These are phyloP conservation scores for Endocalyx cinctus DNA, from an alignment of 2,329 filamentous ascomycete species.

Conservation along the genomic window DNA sequence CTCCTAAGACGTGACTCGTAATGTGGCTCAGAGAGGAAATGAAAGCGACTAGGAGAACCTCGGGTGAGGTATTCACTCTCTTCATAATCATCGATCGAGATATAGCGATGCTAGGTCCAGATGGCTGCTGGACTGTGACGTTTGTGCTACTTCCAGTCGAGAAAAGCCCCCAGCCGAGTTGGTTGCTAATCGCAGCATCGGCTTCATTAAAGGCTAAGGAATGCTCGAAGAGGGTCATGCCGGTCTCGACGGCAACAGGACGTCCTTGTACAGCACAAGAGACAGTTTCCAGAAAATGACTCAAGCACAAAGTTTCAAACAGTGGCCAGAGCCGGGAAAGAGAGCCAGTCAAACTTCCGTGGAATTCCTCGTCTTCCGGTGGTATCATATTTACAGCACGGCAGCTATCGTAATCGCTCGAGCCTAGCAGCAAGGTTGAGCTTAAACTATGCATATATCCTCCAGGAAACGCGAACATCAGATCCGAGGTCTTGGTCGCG, in stretches of 20 bases:
- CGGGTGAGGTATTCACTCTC: conserved; percentile 81
- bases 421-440: conserved; percentile 66
- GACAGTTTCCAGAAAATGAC: conserved; percentile 85
- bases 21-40: conserved; percentile 88
- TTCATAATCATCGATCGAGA: conserved; percentile 66
- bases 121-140: conserved; percentile 38
- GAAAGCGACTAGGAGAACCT: conserved; percentile 80
- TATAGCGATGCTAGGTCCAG: conserved; percentile 41
- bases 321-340: conserved; percentile 72
- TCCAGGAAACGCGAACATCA: conserved; percentile 68
- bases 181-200: conserved; percentile 78
- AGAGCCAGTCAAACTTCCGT: conserved; percentile 65
- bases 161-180: conserved; percentile 68
- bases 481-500: conserved; percentile 56
- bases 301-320: conserved; percentile 65
- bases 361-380: conserved; percentile 42
- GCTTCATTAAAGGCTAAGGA: conserved; percentile 94
- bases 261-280: conserved; percentile 84
- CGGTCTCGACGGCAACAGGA: conserved; percentile 75
- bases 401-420: conserved; percentile 72
- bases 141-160: conserved; percentile 38
- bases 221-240: conserved; percentile 95
- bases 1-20: conserved; percentile 75
- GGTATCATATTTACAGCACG: conserved; percentile 68
- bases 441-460: conserved; percentile 68